Evolutionary conservation across 2,329 filamentous ascomycete genomes (phyloP), one percentile per base, ranked within the genome.

Genomic region (Colletotrichum cuscutae): DNA sequence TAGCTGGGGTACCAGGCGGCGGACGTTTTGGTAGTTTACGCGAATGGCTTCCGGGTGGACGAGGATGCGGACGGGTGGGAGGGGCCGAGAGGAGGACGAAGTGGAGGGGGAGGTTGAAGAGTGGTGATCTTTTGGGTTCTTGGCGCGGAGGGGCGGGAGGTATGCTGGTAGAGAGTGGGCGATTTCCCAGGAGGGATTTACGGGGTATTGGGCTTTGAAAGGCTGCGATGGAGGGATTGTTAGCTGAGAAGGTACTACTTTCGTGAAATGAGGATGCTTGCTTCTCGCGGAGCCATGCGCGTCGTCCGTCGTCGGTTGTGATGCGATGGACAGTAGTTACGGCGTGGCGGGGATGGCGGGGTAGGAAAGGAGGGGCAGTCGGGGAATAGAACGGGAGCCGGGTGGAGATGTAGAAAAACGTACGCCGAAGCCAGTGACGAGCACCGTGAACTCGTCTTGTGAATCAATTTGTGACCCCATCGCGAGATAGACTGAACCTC

Each of bases 171-270:
- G 89, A 24, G 84, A 86, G 30, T 86, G 87, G 61, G 93, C 91
- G 79, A 97, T 95, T 79, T 95, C 89, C 88, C 90, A 95, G 3
- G 94, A 95, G 9, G 95, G 94, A 79, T 97, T 97, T 72, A 92
- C 84, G 32, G 91, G 89, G 78, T 92, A 91, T 57, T 92, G 84
- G n/a, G 84, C 86, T 77, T 92, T 91, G 82, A 97, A 97, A 1
- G 95, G 92, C 94, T 96, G 73, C 65, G 24, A 30, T 58, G 49
- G 53, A 26, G 42, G 30, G 24, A 13, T 1, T 46, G 72, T 79
- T 72, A 78, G 77, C 71, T 69, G 26, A 26, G 42, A n/a, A 22
- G 8, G 22, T 46, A 4, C 5, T 5, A 28, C 26, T 15, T 6
- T 28, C 28, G n/a, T 13, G 13, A 11, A 13, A 8, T 32, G 15